These are phyloP conservation scores for Fusarium fracticaudum DNA, from an alignment of 2,329 filamentous ascomycete genomes.

Conservation along the genomic window DNA sequence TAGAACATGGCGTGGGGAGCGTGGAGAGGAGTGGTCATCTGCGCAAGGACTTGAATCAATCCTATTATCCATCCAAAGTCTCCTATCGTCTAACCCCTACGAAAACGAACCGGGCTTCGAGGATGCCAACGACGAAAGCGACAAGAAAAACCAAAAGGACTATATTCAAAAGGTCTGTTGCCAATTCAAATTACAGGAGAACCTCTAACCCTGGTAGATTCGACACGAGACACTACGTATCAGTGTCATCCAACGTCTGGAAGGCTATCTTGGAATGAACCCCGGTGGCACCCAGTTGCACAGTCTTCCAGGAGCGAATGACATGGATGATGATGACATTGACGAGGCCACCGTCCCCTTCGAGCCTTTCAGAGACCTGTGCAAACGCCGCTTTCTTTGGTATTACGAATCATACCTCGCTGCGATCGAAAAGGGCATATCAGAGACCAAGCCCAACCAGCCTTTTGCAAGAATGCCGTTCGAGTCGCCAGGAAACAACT, in stretches of 20 bases:
- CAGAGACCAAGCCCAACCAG: conserved; percentile 70
- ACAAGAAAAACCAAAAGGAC: conserved; percentile 77
- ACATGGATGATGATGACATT: conserved; percentile 59
- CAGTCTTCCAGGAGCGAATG: conserved; percentile 43
- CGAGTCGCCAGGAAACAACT: conserved; percentile 73
- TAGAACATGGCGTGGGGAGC: conserved; percentile 92
- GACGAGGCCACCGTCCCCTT: conserved; percentile 69
- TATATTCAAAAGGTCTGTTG: conserved; percentile 79
- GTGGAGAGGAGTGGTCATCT: conserved; percentile 94
- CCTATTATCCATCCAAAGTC: conserved; percentile 92
- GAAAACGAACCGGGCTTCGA: conserved; percentile 97
- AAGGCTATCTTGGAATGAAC: conserved; percentile 77
- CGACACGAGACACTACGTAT: conserved; percentile 89
- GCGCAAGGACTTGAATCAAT: conserved; percentile 96
- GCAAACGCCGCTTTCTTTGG: conserved; percentile 94
- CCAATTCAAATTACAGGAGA: neutral
- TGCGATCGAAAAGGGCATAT: conserved; percentile 72
- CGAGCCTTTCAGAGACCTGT: conserved; percentile 89
- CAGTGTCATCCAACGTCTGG: conserved; percentile 85
- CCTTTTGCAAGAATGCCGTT: conserved; percentile 88
- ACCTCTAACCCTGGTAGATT: conserved; percentile 66
- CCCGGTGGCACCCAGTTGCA: conserved; percentile 55
- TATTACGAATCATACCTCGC: conserved; percentile 89
- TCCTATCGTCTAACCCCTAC: conserved; percentile 94
- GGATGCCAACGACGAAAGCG: conserved; percentile 70